Evolutionary conservation across 2,329 filamentous ascomycete genomes (phyloP).

Genomic region (Juglanconis oblonga): DNA sequence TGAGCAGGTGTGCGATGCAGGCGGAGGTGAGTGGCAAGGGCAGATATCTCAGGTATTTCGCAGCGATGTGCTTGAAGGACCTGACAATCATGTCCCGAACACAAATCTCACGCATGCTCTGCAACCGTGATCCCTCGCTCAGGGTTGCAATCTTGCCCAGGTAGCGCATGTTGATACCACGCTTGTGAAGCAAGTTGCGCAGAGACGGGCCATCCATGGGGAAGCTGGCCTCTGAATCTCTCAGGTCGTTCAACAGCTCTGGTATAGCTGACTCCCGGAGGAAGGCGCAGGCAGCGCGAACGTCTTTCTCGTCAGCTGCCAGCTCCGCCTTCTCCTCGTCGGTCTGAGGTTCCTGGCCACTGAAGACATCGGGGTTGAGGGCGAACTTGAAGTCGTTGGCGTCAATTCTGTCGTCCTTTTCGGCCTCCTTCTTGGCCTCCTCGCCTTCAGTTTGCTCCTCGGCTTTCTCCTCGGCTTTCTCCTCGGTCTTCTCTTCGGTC

Average conservation of each 20-base stretch:
- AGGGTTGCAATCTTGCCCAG: conserved; percentile 78
- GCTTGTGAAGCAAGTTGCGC: conserved; percentile 86
- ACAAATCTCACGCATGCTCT: conserved; percentile 73
- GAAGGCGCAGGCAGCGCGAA: conserved; percentile 78
- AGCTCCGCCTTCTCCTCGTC: conserved; percentile 85
- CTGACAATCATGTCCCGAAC: conserved; percentile 93
- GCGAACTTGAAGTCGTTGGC: conserved; percentile 83
- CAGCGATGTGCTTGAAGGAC: conserved; percentile 89
- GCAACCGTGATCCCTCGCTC: conserved; percentile 67
- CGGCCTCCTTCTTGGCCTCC: conserved; percentile 34
- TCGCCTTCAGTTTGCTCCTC: conserved; percentile 34
- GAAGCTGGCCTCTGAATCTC: conserved; percentile 91
- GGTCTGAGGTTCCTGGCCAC: conserved; percentile 84
- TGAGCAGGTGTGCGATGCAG: conserved; percentile 82
- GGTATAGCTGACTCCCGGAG: conserved; percentile 76
- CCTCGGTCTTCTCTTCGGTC: conserved; percentile 25
- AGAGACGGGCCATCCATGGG: conserved; percentile 97
- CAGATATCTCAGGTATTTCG: conserved; percentile 74
- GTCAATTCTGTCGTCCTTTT: conserved; percentile 69
- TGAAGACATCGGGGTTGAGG: conserved; percentile 94
- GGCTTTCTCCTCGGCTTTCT: conserved; percentile 28
- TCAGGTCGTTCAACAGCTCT: conserved; percentile 80
- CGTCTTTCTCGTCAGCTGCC: conserved; percentile 81
- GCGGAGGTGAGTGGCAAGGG: conserved; percentile 77
- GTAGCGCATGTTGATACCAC: conserved; percentile 95